Evolutionary conservation across 23 red algal species (phyloP).

Genomic region (Gracilaria gracilis): DNA sequence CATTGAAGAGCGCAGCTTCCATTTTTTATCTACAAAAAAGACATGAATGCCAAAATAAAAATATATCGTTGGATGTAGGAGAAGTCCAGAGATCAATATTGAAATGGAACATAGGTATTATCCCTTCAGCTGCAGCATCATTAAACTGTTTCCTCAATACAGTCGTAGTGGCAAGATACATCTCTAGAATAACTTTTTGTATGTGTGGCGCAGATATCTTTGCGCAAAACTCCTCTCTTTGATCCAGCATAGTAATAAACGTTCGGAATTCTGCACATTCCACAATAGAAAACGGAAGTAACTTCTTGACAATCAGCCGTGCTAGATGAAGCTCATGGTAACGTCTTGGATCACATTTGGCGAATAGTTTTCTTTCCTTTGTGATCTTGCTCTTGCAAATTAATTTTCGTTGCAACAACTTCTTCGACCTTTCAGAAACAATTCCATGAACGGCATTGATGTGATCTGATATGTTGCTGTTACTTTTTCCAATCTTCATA

Average conservation of each 20-base stretch:
- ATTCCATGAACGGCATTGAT: too few relatives aligned
- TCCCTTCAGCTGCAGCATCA: not conserved
- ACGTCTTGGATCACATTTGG: not conserved
- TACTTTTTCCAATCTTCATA: too few relatives aligned
- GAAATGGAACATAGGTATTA: not conserved
- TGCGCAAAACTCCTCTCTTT: not conserved
- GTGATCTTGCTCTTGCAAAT: not conserved
- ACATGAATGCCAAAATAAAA: too few relatives aligned
- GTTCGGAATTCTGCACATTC: conserved; percentile 15
- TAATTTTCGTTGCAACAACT: not conserved
- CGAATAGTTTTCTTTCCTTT: conserved; percentile 17
- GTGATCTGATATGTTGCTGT: too few relatives aligned
- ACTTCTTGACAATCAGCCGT: not conserved
- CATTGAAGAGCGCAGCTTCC: too few relatives aligned
- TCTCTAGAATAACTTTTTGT: conserved; percentile 1
- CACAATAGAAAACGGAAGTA: conserved; percentile 22
- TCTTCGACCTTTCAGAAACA: too few relatives aligned
- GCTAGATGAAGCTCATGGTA: not conserved
- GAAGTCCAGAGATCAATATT: not conserved
- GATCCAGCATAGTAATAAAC: not conserved
- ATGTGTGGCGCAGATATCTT: not conserved
- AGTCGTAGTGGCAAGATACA: conserved; percentile 14
- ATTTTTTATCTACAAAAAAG: too few relatives aligned
- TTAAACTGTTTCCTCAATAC: not conserved
- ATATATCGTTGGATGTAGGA: not conserved